Percentiles rank a stretch among this genome's conserved stretches.
These are phyloP conservation scores for Talaromyces stipitatus DNA, from an alignment of 495 filamentous ascomycete genomes.

Conservation along the genomic window DNA sequence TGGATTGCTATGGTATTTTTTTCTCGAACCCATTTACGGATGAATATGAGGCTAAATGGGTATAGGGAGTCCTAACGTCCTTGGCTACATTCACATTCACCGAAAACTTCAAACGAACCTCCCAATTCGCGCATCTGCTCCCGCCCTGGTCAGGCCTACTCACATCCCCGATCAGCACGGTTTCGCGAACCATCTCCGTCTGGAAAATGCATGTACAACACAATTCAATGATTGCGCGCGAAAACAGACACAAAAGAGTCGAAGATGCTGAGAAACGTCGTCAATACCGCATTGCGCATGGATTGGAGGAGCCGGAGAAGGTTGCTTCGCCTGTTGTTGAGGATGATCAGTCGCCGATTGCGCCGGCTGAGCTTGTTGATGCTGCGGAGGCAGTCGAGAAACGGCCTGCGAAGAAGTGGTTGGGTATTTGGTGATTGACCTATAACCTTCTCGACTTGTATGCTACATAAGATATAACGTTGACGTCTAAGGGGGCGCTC, in stretches of 20 bases:
- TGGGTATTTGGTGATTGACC: constrained; percentile 46
- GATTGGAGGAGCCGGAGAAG: constrained; percentile 47
- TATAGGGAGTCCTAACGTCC: constrained; percentile 56
- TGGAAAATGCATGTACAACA: constrained; percentile 62
- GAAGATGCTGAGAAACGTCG: constrained; percentile 76
- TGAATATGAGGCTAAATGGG: neutral
- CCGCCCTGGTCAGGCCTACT: constrained; percentile 53
- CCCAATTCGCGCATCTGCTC: constrained; percentile 64
- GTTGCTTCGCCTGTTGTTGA: constrained; percentile 9
- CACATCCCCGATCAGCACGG: constrained; percentile 54
- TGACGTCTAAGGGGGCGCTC: neutral
- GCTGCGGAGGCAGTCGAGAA: constrained; percentile 15
- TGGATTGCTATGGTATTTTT: constrained; percentile 63
- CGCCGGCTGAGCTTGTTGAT: constrained; percentile 10
- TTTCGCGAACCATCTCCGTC: constrained; percentile 52
- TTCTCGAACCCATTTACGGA: neutral
- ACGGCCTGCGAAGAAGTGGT: constrained; percentile 52
- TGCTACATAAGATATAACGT: neutral
- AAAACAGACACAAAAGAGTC: constrained; percentile 55
- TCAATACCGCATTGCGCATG: constrained; percentile 77
- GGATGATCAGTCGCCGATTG: constrained; percentile 26
- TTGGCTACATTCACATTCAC: constrained; percentile 62
- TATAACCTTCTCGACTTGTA: neutral
- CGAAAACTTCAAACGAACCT: constrained; percentile 60
- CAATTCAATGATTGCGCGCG: constrained; percentile 51